Evolutionary conservation across 176 grass and related monocot species (phyloP).

Genomic region (Avena sativa): DNA sequence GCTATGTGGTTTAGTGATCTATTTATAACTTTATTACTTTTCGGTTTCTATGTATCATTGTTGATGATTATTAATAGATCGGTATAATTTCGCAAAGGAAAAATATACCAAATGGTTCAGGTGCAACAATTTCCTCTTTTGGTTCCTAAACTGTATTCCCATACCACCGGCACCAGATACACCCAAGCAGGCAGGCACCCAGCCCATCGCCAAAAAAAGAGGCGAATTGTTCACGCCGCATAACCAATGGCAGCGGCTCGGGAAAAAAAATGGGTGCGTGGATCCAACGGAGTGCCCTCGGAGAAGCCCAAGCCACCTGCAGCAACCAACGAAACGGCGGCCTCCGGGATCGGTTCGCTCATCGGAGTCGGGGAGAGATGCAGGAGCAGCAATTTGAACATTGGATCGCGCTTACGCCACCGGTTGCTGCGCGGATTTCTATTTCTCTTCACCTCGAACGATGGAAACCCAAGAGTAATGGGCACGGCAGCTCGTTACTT

Average conservation of each 20-base stretch:
- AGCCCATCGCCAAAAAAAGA: too few relatives aligned
- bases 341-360: constrained; percentile 22
- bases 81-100: too few relatives aligned
- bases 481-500: constrained; percentile 25
- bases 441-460: constrained; percentile 7
- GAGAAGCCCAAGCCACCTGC: constrained; percentile 17
- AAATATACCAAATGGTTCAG: too few relatives aligned
- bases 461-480: constrained; percentile 30
- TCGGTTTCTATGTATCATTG: too few relatives aligned
- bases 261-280: not conserved
- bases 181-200: too few relatives aligned
- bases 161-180: too few relatives aligned
- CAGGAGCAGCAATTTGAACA: not conserved
- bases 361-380: not conserved
- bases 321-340: constrained; percentile 25
- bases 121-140: too few relatives aligned
- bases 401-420: not conserved
- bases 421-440: constrained; percentile 2
- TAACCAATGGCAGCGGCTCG: not conserved
- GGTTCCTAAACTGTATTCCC: too few relatives aligned
- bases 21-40: too few relatives aligned
- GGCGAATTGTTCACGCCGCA: not conserved
- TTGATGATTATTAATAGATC: too few relatives aligned
- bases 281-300: not conserved
- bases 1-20: too few relatives aligned